Evolutionary conservation across 441 rosid genomes (phyloP), one percentile per base, ranked within the genome.

Genomic region (Jatropha podagrica): DNA sequence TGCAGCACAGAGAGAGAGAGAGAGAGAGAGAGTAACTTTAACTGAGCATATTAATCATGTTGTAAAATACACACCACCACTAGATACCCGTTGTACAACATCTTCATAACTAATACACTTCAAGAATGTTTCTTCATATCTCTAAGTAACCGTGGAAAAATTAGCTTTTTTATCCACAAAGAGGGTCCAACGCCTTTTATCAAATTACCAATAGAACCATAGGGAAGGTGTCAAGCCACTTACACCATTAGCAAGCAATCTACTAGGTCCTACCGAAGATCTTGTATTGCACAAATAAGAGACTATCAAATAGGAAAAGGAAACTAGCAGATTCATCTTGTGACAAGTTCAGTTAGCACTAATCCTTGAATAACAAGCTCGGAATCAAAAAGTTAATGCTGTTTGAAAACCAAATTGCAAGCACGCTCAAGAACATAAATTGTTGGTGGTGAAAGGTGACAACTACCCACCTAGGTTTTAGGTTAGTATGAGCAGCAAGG

Each of bases 401-500:
- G 10, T 13, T 23, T 61, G 10, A 32, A 41, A 61, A 12, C 15
- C 41, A 27, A 27, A 61, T 61, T 11, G 42, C 65, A 61, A 55
- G 27, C 18, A 7, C 18, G 15, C 9, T 38, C 48, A 58, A 32
- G 10, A 18, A 26, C 18, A 60, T 48, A 20, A 15, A 1, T 52
- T n/a, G 13, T 26, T 12, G 42, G 23, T 42, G 8, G 61, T 9
- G 5, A 67, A 41, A 52, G 13, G 7, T 7, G 13, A 69, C 15
- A 72, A 80, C 48, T 27, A 46, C 84, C n/a, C 10, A 89, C 98
- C 99, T 89, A 59, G 97, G 97, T 82, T 96, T 94, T 69, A 96
- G 77, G 61, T 67, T 81, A 0, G 97, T 92, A 88, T 96, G 98
- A 74, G 99, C 82, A 2, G 99, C 99, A 71, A 94, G 80, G 80